Evolutionary conservation across 225 moss, liverwort and hornwort genomes (phyloP), one percentile per base, ranked within the genome.

Genomic region (Straminergon stramineum): DNA sequence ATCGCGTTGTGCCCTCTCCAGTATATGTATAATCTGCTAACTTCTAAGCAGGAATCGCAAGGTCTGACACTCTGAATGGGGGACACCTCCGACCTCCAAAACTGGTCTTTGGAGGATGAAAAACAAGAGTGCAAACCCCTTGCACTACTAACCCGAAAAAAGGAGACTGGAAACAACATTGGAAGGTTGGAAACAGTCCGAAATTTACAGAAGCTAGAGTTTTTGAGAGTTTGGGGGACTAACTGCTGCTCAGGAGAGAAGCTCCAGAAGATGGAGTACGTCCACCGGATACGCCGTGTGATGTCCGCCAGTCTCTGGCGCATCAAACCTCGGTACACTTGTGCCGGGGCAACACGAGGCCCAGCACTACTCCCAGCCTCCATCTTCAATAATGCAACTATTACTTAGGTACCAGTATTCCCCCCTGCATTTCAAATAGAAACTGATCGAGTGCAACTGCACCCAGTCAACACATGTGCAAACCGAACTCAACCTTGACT

Each of bases 201-300:
- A 27, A 13, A 63, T 37, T 16, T 18, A 48, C 20, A 18, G 56
- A 39, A 18, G 56, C 67, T 39, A 80, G 55, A 86, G 77, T 37
- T 68, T 80, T 52, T 23, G 43, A 85, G 76, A 65, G 86, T 63
- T 76, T 28, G 26, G 27, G 55, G 57, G 41, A 85, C 90, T 75
- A 88, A 97, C 96, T 93, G 94, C 87, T 93, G 90, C 77, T 91
- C 89, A 21, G 82, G 66, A 48, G 61, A 45, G 63, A 73, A 92
- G 79, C 90, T 90, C 96, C 97, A 98, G 87, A 94, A 94, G 86
- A 95, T 96, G 66, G 96, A 94, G 85, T 97, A 97, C 17, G 94
- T 96, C 97, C 97, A 97, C 88, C 93, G 90, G 35, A 96, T 89
- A 79, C 91, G 84, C 84, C 91, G 92, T 17, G 95, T 92, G 13